These are phyloP conservation scores for Chlorociboria aeruginascens DNA, from an alignment of 495 filamentous ascomycete genomes.

Conservation along the genomic window DNA sequence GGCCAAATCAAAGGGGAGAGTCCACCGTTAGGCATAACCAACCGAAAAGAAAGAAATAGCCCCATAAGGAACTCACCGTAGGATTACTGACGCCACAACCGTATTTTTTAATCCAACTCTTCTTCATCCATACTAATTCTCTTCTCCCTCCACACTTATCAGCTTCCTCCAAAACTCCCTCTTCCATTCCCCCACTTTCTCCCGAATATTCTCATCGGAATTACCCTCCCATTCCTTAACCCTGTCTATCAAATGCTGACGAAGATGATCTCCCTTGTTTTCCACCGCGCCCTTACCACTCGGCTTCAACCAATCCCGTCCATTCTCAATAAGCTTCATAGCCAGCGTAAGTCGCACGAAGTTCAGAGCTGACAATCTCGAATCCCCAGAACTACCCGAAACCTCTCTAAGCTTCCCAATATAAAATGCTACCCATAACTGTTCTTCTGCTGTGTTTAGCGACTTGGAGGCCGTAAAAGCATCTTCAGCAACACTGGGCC, in stretches of 20 bases:
- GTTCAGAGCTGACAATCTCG: constrained; percentile 1
- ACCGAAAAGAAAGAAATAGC: too few species aligned
- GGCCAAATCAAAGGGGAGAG: too few species aligned
- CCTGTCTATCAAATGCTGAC: not conserved
- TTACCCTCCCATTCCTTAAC: not conserved
- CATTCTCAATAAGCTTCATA: constrained; percentile 5
- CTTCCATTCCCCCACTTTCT: constrained; percentile 2
- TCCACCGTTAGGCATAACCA: too few species aligned
- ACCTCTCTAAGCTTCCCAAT: not conserved
- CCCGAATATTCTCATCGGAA: constrained; percentile 1
- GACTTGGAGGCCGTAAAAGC: not conserved
- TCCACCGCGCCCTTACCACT: not conserved
- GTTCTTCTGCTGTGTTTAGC: constrained; percentile 4
- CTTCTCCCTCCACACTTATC: too few species aligned
- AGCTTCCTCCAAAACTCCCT: too few species aligned
- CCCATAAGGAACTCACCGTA: too few species aligned
- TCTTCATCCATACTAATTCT: too few species aligned
- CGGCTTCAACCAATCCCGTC: not conserved
- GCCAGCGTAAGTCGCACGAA: constrained; percentile 1
- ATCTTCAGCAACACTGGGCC: constrained; percentile 6
- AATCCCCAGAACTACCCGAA: not conserved
- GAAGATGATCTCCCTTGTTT: not conserved
- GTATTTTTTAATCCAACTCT: too few species aligned
- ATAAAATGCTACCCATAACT: not conserved
- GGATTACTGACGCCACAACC: too few species aligned